These are phyloP conservation scores for Theobroma grandiflorum DNA, from an alignment of 441 rosid species.

Conservation along the genomic window DNA sequence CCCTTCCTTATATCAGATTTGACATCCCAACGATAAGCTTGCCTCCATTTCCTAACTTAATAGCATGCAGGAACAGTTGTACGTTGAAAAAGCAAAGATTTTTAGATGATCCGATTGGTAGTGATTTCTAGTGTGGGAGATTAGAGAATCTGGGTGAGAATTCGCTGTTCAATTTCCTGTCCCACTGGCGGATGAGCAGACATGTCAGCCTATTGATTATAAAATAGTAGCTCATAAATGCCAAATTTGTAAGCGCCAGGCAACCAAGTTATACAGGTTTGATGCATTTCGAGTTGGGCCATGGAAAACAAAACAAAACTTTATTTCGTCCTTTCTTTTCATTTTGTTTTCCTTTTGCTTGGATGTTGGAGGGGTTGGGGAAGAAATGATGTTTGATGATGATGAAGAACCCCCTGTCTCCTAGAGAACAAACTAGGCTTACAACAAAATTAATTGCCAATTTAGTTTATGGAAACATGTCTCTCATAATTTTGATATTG, in stretches of 20 bases:
- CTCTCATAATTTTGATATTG: background rate
- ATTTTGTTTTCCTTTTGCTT: background rate
- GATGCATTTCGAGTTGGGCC: background rate
- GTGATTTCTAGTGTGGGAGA: background rate
- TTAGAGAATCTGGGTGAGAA: background rate
- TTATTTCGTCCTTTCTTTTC: background rate
- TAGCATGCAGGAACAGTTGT: slow-evolving; percentile 6
- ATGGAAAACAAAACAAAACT: background rate
- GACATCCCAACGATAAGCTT: background rate
- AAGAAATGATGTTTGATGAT: background rate
- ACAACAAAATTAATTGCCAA: background rate
- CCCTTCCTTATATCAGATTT: background rate
- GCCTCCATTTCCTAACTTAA: background rate
- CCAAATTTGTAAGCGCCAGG: background rate
- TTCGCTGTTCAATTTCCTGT: background rate
- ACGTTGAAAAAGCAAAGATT: background rate
- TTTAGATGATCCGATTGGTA: background rate
- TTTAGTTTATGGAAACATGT: background rate
- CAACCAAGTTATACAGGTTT: background rate
- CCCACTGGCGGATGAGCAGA: background rate
- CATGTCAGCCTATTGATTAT: background rate
- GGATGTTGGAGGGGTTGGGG: background rate
- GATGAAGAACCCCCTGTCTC: background rate
- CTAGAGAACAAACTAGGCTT: background rate
- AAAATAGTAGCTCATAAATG: background rate